phyloP scores from a whole-genome alignment of 129 eudicot species.

The Chrysanthemum seticuspe region DNA sequence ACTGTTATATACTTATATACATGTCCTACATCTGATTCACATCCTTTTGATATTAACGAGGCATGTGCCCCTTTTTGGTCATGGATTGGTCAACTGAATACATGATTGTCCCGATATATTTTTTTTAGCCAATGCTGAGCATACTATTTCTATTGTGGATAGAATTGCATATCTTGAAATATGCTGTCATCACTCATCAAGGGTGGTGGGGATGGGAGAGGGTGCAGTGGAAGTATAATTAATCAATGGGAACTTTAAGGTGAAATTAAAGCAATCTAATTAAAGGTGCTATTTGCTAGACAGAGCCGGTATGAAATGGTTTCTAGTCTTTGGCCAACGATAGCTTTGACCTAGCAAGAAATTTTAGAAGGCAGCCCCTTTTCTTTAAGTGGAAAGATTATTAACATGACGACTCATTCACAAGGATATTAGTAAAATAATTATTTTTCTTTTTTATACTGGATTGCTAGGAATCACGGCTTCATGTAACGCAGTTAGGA shows the following conservation, averaged over 20 bases:
- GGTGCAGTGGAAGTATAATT: constrained; percentile 27
- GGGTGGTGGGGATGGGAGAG: constrained; percentile 21
- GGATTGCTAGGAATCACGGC: constrained; percentile 26
- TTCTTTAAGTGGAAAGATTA: constrained; percentile 40
- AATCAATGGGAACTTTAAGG: constrained; percentile 24
- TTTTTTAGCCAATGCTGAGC: constrained; percentile 27
- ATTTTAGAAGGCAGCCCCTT: constrained; percentile 33
- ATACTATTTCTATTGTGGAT: constrained; percentile 34
- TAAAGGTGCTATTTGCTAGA: constrained; percentile 21
- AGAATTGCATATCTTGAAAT: constrained; percentile 24
- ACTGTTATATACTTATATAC: not conserved
- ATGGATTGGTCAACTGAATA: constrained; percentile 32
- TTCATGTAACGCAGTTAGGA: constrained; percentile 34
- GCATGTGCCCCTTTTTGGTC: constrained; percentile 29
- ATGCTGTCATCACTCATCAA: constrained; percentile 39
- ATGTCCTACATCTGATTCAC: not conserved
- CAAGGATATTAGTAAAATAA: constrained; percentile 25
- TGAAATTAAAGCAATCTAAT: constrained; percentile 21
- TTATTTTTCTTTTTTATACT: constrained; percentile 14
- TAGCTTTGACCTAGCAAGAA: not conserved
- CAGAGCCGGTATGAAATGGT: constrained; percentile 19
- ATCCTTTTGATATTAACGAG: constrained; percentile 9
- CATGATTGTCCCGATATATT: constrained; percentile 30
- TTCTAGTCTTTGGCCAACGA: not conserved
- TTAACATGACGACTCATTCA: constrained; percentile 32